Evolutionary conservation across 2,329 filamentous ascomycete species (phyloP).

Genomic region (Diaporthe sp.): DNA sequence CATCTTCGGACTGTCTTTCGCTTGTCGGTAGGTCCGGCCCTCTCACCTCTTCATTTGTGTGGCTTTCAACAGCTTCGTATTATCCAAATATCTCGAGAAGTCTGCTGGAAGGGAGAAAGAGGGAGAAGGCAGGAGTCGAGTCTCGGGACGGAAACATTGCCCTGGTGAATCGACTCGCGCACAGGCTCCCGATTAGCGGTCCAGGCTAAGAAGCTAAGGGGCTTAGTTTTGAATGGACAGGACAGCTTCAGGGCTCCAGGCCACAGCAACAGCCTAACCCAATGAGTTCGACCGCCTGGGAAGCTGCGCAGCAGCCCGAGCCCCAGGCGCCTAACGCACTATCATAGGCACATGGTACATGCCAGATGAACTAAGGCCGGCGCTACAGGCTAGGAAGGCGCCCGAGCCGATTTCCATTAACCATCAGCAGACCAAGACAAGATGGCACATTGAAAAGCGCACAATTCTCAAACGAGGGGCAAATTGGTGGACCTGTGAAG

Average conservation of each 20-base stretch:
- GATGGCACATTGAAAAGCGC: background rate
- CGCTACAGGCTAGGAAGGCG: background rate
- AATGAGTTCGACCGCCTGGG: background rate
- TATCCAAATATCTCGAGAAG: background rate
- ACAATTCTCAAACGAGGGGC: background rate
- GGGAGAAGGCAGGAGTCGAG: background rate
- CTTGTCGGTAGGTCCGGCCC: background rate
- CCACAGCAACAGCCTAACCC: background rate
- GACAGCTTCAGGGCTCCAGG: background rate
- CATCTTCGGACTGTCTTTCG: background rate
- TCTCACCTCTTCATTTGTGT: background rate
- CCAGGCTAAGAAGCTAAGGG: background rate
- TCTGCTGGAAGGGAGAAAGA: background rate
- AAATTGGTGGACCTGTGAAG: background rate
- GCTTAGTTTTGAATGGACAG: background rate
- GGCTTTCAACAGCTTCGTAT: background rate
- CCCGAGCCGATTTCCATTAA: background rate
- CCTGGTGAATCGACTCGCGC: background rate
- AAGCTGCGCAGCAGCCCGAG: background rate
- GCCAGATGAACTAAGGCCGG: background rate
- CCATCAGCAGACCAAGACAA: background rate
- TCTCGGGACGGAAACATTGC: background rate
- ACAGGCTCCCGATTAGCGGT: background rate
- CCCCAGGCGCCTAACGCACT: background rate
- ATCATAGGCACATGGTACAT: slow-evolving; percentile 1